phyloP scores from a whole-genome alignment of 148 eudicot genomes.

The Rhododendron molle region DNA sequence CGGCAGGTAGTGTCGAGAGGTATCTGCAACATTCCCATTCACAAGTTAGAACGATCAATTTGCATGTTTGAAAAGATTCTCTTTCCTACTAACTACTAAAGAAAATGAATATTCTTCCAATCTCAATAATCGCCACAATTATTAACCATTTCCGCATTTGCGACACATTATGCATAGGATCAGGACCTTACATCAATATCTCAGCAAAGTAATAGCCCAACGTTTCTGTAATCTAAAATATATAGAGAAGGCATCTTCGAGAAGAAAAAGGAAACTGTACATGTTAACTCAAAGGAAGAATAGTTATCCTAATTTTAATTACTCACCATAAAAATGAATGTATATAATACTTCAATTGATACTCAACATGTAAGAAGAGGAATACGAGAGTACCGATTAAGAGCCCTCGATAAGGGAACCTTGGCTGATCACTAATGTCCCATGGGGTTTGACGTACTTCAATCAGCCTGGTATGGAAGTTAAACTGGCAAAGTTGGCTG shows the following conservation, averaged over 20 bases:
- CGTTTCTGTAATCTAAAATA: background rate
- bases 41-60: conserved; percentile 12
- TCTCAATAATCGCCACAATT: background rate
- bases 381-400: conserved; percentile 51
- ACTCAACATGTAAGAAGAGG: background rate
- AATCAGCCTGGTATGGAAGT: conserved; percentile 49
- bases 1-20: conserved; percentile 83
- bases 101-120: background rate
- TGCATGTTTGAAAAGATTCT: background rate
- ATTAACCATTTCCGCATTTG: background rate
- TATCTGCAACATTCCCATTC: conserved; percentile 52
- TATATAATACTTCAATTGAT: background rate
- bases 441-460: conserved; percentile 62
- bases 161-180: background rate
- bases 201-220: background rate
- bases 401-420: conserved; percentile 84
- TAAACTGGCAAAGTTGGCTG: conserved; percentile 81
- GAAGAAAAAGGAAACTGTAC: background rate
- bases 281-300: background rate
- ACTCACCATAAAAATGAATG: background rate
- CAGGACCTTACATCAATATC: background rate
- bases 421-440: conserved; percentile 69
- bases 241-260: background rate
- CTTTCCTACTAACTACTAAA: background rate
- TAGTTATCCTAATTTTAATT: background rate